Evolutionary conservation across 2,329 filamentous ascomycete species (phyloP), one percentile per base, ranked within the genome.

Genomic region (Pseudogymnoascus sp.): DNA sequence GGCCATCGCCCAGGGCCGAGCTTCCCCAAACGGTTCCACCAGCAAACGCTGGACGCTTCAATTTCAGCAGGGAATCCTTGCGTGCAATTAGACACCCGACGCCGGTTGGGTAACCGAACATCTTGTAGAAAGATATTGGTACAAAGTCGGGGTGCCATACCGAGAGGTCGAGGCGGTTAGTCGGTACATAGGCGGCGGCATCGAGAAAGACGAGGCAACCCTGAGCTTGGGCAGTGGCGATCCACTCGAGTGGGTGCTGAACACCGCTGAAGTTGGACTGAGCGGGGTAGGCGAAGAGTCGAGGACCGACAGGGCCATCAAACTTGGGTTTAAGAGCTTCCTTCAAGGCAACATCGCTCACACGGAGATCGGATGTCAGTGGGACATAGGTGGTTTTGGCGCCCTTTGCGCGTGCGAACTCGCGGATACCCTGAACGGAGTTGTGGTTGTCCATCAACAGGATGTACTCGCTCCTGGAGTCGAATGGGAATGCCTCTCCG

Each of bases 221-320:
- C 7, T 68, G 67, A 3, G 67, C 61, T 65, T 78, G 77, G 1
- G 76, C 77, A 14, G 71, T 63, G 1, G 60, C 42, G 0, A 77
- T 66, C 75, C 75, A 78, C 0, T 68, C 67, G 0, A 79, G 69
- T 12, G 77, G 75, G 49, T 79, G 77, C 0, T 74, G 74, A 2
- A 77, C 77, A 34, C 78, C 77, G 59, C 70, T 75, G 63, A 79
- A 79, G 66, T 80, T 80, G 65, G 75, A 78, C 67, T 80, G 78
- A 0, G 77, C 78, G 3, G 78, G 78, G 67, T 77, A 80, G 3
- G 77, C 77, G 64, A 80, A 78, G 16, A 80, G 69, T 6, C 75
- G 75, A 16, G 62, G 56, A 9, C 59, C 63, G 38, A 36, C 25
- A 34, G 46, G 46, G n/a, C 46, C 25, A 56, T 56, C n/a, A 12